These are phyloP conservation scores for Craterostigma plantagineum DNA, from an alignment of 257 asterid genomes.

Conservation along the genomic window DNA sequence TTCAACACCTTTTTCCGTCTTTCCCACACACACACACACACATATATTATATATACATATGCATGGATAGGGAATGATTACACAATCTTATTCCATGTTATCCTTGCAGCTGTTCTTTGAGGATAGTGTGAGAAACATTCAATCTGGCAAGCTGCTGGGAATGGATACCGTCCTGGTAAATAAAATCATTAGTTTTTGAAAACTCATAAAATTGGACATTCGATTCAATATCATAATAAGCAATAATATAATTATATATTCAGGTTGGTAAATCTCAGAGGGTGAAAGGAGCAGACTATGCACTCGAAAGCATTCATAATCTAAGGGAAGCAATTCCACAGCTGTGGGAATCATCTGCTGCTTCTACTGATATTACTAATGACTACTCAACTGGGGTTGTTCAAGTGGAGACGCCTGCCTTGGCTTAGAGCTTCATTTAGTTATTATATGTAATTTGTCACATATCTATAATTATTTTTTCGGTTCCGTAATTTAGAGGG, in stretches of 20 bases:
- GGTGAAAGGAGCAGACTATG: conserved; percentile 82
- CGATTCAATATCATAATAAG: background rate
- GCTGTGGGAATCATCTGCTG: conserved; percentile 44
- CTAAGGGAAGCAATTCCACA: conserved; percentile 84
- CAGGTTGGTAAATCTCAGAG: conserved; percentile 84
- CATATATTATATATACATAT: too few relatives aligned
- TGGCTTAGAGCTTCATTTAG: conserved; percentile 29
- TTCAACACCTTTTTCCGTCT: too few relatives aligned
- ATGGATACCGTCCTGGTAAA: conserved; percentile 78
- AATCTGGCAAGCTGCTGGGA: conserved; percentile 68
- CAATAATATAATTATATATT: background rate
- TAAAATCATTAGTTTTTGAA: background rate
- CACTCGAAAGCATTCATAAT: conserved; percentile 78
- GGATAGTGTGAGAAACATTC: conserved; percentile 73
- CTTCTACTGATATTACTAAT: conserved; percentile 38
- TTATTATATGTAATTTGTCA: conserved; percentile 4
- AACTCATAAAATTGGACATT: background rate
- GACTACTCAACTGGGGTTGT: conserved; percentile 56
- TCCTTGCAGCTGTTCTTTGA: conserved; percentile 76
- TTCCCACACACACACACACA: too few relatives aligned
- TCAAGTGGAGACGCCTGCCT: conserved; percentile 72
- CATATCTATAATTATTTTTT: too few relatives aligned
- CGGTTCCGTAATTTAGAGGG: too few relatives aligned
- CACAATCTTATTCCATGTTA: conserved; percentile 4
- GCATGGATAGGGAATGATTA: background rate